phyloP scores from a whole-genome alignment of 2,329 filamentous ascomycete species.

The Aspergillus novoparasiticus region DNA sequence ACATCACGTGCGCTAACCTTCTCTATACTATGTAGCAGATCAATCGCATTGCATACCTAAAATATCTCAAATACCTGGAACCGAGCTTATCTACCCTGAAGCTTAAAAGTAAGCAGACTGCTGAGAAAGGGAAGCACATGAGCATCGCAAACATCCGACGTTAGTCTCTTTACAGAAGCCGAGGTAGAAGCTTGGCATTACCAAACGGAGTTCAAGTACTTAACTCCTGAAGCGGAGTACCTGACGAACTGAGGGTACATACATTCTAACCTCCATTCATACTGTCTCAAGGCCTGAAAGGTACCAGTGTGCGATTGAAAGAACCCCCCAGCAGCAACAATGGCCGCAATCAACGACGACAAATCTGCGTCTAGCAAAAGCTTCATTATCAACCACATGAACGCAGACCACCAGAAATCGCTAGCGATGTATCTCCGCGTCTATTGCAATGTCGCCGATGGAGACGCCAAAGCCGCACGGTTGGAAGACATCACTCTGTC shows the following conservation, averaged over 20 bases:
- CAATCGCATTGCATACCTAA: not conserved
- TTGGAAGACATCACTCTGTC: constrained; percentile 68
- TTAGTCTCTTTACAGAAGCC: not conserved
- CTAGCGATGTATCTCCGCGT: constrained; percentile 77
- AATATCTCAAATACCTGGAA: not conserved
- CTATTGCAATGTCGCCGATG: constrained; percentile 62
- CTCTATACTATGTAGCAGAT: not conserved
- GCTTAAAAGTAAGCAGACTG: not conserved
- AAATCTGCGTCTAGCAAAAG: constrained; percentile 46
- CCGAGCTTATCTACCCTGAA: not conserved
- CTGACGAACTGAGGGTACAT: not conserved
- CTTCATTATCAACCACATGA: constrained; percentile 82
- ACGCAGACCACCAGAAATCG: constrained; percentile 74
- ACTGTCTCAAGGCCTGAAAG: not conserved
- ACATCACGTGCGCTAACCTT: not conserved
- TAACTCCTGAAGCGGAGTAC: constrained; percentile 1
- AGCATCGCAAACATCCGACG: not conserved
- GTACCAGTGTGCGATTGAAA: not conserved
- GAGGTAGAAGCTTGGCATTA: constrained; percentile 4
- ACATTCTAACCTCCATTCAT: not conserved
- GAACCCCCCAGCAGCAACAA: not conserved
- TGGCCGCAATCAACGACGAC: not conserved
- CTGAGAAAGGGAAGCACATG: not conserved
- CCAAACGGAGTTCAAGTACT: not conserved
- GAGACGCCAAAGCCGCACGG: constrained; percentile 58